These are phyloP conservation scores for Suillus decipiens DNA, from an alignment of 768 basidiomycete genomes.

Conservation along the genomic window DNA sequence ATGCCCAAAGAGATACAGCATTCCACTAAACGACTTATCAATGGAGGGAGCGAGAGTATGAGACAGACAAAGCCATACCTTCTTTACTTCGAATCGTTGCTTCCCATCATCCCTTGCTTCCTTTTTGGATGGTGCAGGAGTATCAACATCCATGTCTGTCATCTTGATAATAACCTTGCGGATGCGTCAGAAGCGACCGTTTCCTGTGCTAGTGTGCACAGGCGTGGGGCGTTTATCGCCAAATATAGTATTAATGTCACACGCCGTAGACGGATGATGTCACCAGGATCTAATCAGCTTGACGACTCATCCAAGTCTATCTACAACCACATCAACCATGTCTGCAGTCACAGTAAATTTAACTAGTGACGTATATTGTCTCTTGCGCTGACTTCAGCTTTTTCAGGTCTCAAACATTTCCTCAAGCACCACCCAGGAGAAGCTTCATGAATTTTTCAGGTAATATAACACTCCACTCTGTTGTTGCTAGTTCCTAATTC, in stretches of 20 bases:
- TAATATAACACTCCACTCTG: constrained; percentile 35
- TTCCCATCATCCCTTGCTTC: constrained; percentile 60
- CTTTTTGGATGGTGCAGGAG: constrained; percentile 38
- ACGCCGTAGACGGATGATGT: neutral
- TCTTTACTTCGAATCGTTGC: constrained; percentile 97
- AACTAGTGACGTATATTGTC: constrained; percentile 16
- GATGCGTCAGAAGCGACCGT: neutral
- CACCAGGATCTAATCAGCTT: neutral
- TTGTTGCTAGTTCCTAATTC: constrained; percentile 9
- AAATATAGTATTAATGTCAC: neutral
- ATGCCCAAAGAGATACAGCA: constrained; percentile 97
- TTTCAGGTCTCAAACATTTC: constrained; percentile 72
- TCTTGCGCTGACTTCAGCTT: neutral
- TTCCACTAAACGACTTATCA: constrained; percentile 74
- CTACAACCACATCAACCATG: constrained; percentile 21
- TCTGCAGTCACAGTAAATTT: constrained; percentile 37
- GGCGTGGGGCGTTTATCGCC: neutral
- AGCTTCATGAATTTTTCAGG: constrained; percentile 83
- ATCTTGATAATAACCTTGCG: constrained; percentile 30
- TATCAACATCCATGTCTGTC: constrained; percentile 77
- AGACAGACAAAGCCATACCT: constrained; percentile 53
- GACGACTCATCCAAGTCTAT: neutral
- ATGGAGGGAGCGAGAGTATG: constrained; percentile 8
- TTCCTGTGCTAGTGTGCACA: neutral
- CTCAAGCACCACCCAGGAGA: constrained; percentile 59